A percentile compares a stretch with the other conserved stretches of the same genome.
Conservation (phyloP, 2,329 filamentous ascomycete species). For the Coniochaeta hoffmannii region DNA sequence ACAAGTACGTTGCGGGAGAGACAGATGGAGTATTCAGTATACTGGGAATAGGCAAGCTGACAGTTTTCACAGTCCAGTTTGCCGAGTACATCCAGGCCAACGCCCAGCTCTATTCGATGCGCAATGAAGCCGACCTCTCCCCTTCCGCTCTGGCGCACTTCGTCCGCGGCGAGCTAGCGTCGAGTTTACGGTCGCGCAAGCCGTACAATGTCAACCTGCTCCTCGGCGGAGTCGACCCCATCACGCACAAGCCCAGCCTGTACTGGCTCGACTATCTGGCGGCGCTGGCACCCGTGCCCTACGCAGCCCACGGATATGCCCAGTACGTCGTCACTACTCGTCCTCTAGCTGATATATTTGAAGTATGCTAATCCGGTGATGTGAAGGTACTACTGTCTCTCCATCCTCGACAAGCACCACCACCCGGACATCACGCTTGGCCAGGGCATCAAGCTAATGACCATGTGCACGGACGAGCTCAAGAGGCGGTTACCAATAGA, state of each 20-base stretch:
- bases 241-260: conserved; percentile 81
- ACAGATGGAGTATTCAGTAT: conserved; percentile 1
- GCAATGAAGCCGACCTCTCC: conserved; percentile 87
- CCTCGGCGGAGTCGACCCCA: conserved; percentile 86
- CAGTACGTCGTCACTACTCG: conserved; percentile 53
- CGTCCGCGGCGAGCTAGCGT: conserved; percentile 87
- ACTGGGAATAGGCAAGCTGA: conserved; percentile 1
- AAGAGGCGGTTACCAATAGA: conserved; percentile 96
- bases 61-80: conserved; percentile 70
- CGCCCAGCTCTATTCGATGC: conserved; percentile 96
- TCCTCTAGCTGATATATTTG: not conserved
- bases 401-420: conserved; percentile 97
- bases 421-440: conserved; percentile 87
- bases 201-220: conserved; percentile 97
- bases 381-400: conserved; percentile 87
- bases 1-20: conserved; percentile 53
- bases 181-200: conserved; percentile 81
- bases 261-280: conserved; percentile 99
- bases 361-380: not conserved
- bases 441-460: conserved; percentile 84
- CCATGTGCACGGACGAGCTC: conserved; percentile 93
- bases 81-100: conserved; percentile 99
- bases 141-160: conserved; percentile 87
- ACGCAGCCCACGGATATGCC: conserved; percentile 95
- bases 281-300: conserved; percentile 78